Conservation (phyloP, 148 eudicot genomes). For the Arbutus unedo region DNA sequence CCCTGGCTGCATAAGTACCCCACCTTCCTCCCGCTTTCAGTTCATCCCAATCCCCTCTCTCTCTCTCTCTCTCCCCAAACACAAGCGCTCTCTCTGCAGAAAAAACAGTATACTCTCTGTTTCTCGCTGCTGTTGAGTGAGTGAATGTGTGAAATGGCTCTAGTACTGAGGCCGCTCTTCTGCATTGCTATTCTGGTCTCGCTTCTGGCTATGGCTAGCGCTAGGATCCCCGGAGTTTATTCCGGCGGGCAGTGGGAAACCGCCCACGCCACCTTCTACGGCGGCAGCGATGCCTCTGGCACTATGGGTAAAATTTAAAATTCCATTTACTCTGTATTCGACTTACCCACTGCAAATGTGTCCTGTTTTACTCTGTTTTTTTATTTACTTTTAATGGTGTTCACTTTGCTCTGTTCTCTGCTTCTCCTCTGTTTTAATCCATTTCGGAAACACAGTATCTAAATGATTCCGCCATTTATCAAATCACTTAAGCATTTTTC, state of each 20-base stretch:
- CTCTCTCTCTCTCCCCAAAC: background rate
- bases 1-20: constrained; percentile 25
- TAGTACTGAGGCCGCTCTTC: constrained; percentile 2
- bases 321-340: background rate
- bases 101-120: background rate
- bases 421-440: background rate
- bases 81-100: background rate
- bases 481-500: background rate
- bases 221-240: constrained; percentile 61
- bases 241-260: constrained; percentile 55
- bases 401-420: background rate
- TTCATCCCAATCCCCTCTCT: constrained; percentile 12
- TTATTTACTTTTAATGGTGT: background rate
- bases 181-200: constrained; percentile 28
- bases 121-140: background rate
- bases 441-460: background rate
- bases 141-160: constrained; percentile 16
- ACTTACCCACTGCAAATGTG: background rate
- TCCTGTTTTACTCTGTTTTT: background rate
- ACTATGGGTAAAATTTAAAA: constrained; percentile 58
- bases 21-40: constrained; percentile 24
- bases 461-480: too few relatives aligned
- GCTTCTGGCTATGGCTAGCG: constrained; percentile 25
- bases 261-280: constrained; percentile 92
- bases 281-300: constrained; percentile 84